phyloP scores from a whole-genome alignment of 169 alveolate genomes.

The Eimeria necatrix region DNA sequence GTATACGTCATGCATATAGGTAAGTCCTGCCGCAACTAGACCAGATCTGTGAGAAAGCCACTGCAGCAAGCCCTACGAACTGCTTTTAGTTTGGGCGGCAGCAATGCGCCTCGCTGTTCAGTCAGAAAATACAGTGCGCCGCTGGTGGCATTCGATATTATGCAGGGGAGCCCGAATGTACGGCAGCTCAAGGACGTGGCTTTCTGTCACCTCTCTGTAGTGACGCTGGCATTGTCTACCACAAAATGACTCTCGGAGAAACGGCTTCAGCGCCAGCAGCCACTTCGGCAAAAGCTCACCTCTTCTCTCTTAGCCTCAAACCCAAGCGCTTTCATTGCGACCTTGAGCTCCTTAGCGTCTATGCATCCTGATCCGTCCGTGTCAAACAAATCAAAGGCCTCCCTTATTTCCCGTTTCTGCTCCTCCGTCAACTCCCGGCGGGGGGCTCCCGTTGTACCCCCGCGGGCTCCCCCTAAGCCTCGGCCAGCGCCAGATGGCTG shows the following conservation, averaged over 20 bases:
- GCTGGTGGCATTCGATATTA: no score
- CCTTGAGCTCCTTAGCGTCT: conserved; percentile 98
- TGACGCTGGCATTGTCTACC: conserved; percentile 85
- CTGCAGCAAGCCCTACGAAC: no score
- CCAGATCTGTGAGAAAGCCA: no score
- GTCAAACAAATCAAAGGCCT: conserved; percentile 99
- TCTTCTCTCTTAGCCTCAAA: conserved; percentile 98
- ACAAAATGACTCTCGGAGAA: conserved; percentile 77
- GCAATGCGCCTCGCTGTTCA: no score
- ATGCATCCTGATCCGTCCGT: conserved; percentile 98
- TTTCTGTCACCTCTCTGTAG: conserved; percentile 79
- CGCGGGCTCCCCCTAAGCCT: not conserved
- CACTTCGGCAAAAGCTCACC: conserved; percentile 93
- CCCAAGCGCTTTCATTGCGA: conserved; percentile 99
- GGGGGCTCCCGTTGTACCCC: not conserved
- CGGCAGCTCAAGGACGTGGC: conserved; percentile 7
- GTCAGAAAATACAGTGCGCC: no score
- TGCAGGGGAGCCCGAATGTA: not conserved
- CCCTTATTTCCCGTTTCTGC: conserved; percentile 97
- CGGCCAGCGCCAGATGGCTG: not conserved
- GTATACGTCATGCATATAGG: not conserved
- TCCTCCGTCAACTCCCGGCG: conserved; percentile 94
- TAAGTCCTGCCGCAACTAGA: no score
- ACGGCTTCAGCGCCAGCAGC: no score
- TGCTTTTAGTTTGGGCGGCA: no score